phyloP scores from a whole-genome alignment of 2,329 filamentous ascomycete genomes.

The Alternaria arborescens region DNA sequence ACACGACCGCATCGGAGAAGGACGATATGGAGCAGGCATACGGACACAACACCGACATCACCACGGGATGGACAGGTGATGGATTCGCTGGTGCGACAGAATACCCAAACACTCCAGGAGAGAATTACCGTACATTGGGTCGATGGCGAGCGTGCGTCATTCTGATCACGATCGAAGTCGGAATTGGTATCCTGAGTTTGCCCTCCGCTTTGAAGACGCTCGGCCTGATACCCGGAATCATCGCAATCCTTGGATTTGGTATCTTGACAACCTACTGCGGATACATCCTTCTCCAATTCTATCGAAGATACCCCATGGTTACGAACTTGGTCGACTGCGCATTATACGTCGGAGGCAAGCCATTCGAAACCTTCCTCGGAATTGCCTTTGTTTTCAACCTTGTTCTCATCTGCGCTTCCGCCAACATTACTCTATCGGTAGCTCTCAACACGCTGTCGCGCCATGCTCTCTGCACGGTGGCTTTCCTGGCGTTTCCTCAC shows the following conservation, averaged over 20 bases:
- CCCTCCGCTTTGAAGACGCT: constrained; percentile 40
- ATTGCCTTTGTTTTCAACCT: constrained; percentile 39
- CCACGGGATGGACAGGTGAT: constrained; percentile 37
- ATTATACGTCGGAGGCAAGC: constrained; percentile 37
- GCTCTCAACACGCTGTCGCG: constrained; percentile 71
- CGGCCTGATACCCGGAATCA: constrained; percentile 42
- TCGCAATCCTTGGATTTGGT: constrained; percentile 41
- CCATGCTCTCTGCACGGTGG: constrained; percentile 69
- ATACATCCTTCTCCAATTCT: constrained; percentile 39
- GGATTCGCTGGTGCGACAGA: constrained; percentile 32
- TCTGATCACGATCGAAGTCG: constrained; percentile 43
- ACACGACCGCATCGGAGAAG: constrained; percentile 31
- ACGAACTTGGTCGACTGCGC: constrained; percentile 44
- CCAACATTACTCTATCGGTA: constrained; percentile 56
- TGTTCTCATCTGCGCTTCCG: constrained; percentile 39
- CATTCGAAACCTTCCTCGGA: constrained; percentile 37
- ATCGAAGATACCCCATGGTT: constrained; percentile 37
- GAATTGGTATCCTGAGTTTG: constrained; percentile 41
- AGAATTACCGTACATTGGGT: constrained; percentile 39
- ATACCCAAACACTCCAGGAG: constrained; percentile 28
- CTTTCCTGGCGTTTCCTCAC: constrained; percentile 68
- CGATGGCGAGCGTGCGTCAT: constrained; percentile 43
- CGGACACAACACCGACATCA: constrained; percentile 36
- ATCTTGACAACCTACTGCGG: constrained; percentile 39
- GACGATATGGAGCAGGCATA: constrained; percentile 30